Base-by-base conservation (phyloP, 768 basidiomycete genomes). In the Collybiopsis confluens region DNA sequence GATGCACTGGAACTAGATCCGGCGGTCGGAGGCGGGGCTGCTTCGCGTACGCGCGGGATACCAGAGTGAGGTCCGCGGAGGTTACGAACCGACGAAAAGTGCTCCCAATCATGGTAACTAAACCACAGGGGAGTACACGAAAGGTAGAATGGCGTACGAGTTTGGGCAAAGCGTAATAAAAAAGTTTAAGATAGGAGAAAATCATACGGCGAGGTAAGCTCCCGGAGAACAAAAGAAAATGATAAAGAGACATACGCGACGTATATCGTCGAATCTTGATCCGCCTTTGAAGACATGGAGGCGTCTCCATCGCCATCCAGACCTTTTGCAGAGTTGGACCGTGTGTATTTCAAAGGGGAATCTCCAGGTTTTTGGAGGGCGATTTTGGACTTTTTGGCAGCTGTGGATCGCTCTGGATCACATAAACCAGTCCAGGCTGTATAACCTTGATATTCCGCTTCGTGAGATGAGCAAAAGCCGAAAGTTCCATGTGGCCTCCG, bases 31-130 rank as follows among this genome's bases (percentile, higher is more conserved):
- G 68, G 65, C 0, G 71, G 65, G 18, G 69, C 58, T 15, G 64
- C 66, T 67, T 92, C 90, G 40, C 68, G 63, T 2, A 91, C 81
- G 50, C 70, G 68, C 2, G 90, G 90, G 15, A 84, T 73, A 7
- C 91, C 93, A 0, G 81, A 72, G 64, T 93, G 92, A 0, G 92
- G 93, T 1, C 93, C 93, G 15, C 75, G 75, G 50, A 93, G 71
- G 66, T 92, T 94, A 43, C 93, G 87, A 55, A 96, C 90, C n/a
- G 88, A 90, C 11, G 90, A 92, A 63, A 94, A 96, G 65, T 96
- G 93, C 63, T 96, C 92, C 90, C 90, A 94, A 66, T 93, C 90
- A 63, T 94, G 88, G 65, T 92, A 95, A 27, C 90, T 90, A 62
- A 11, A 21, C 30, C 10, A 30, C 42, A 54, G 43, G 45, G 44